A percentile compares a stretch with the other conserved stretches of the same genome.
phyloP scores from a whole-genome alignment of 2,329 filamentous ascomycete genomes.

The Westerdykella sp. region DNA sequence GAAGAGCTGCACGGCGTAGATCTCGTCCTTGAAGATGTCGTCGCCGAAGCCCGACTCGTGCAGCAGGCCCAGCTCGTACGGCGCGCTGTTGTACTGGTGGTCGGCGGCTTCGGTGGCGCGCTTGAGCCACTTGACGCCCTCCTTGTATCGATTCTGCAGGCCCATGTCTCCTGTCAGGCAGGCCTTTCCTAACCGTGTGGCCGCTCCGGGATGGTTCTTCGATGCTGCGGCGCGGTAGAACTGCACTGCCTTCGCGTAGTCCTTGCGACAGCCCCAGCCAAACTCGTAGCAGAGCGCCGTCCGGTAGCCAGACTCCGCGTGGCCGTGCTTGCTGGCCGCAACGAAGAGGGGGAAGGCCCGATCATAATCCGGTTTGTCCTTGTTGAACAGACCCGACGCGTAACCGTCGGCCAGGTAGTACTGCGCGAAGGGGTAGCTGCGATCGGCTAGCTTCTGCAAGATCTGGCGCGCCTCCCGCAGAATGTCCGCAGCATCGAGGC shows the following conservation, averaged over 20 bases:
- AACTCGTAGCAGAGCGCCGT: constrained; percentile 95
- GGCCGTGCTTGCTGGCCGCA: constrained; percentile 90
- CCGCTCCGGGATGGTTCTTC: constrained; percentile 91
- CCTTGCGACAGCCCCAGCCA: constrained; percentile 89
- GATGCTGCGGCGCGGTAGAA: constrained; percentile 86
- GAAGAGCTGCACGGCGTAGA: constrained; percentile 87
- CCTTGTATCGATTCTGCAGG: constrained; percentile 71
- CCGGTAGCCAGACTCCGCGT: constrained; percentile 91
- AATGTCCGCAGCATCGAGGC: constrained; percentile 54
- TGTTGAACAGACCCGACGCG: constrained; percentile 89
- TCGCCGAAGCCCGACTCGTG: constrained; percentile 93
- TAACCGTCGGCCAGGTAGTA: constrained; percentile 96
- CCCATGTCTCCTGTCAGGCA: constrained; percentile 88
- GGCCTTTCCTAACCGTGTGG: constrained; percentile 84
- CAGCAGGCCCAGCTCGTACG: constrained; percentile 80
- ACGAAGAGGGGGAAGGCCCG: constrained; percentile 89
- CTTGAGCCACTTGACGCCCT: constrained; percentile 95
- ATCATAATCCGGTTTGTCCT: constrained; percentile 86
- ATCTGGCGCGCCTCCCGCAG: constrained; percentile 85
- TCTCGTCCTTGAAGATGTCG: constrained; percentile 85
- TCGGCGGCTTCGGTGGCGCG: constrained; percentile 86
- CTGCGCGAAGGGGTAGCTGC: constrained; percentile 91
- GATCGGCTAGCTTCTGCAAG: constrained; percentile 76
- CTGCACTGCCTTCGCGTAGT: constrained; percentile 85
- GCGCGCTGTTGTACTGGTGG: constrained; percentile 82